phyloP scores from a whole-genome alignment of 768 basidiomycete genomes.

The Mycena latifolia region DNA sequence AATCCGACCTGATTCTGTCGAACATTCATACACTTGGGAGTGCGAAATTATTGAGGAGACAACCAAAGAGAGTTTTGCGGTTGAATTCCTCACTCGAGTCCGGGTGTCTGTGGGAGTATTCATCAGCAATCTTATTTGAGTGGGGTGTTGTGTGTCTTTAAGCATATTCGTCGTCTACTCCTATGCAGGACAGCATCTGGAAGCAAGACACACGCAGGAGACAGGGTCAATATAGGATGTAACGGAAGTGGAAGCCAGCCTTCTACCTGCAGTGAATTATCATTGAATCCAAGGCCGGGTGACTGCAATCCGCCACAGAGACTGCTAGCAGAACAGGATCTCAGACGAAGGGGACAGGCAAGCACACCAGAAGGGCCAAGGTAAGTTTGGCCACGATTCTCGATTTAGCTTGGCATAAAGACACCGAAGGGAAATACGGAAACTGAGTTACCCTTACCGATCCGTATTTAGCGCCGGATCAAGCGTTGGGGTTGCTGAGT shows the following conservation, averaged over 20 bases:
- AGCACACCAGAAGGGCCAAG: conserved; percentile 13
- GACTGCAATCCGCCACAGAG: conserved; percentile 7
- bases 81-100: conserved; percentile 13
- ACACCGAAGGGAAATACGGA: conserved; percentile 11
- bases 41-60: conserved; percentile 9
- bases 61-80: conserved; percentile 12
- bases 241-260: conserved; percentile 12
- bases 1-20: conserved; percentile 12
- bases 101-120: conserved; percentile 11
- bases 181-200: conserved; percentile 9
- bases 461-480: conserved; percentile 2
- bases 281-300: conserved; percentile 8
- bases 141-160: conserved; percentile 10
- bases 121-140: conserved; percentile 13
- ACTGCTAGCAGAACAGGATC: conserved; percentile 10
- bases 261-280: conserved; percentile 6
- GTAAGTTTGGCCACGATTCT: conserved; percentile 11
- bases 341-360: conserved; percentile 7
- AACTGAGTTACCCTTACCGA: conserved; percentile 4
- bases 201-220: conserved; percentile 8
- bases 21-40: conserved; percentile 14
- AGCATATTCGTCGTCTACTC: conserved; percentile 11
- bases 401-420: conserved; percentile 14
- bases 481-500: conserved; percentile 11
- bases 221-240: conserved; percentile 10